A percentile compares a stretch with the other conserved stretches of the same genome.
Conservation (phyloP, 495 filamentous ascomycete species). For the Letharia columbiana region DNA sequence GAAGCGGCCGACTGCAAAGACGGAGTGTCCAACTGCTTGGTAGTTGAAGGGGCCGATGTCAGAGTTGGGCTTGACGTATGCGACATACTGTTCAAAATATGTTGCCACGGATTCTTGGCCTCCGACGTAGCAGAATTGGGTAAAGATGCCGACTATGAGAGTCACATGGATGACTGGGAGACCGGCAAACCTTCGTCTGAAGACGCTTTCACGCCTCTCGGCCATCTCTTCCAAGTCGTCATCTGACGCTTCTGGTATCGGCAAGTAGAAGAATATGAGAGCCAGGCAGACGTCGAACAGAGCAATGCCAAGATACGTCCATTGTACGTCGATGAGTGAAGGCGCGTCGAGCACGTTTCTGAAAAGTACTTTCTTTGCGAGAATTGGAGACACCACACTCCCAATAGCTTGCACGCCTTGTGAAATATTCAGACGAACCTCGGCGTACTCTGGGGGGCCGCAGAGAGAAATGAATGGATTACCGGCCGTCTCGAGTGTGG, state of each 20-base stretch:
- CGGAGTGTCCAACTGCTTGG: conserved; percentile 46
- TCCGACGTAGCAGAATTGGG: conserved; percentile 58
- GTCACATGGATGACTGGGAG: conserved; percentile 50
- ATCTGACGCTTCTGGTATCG: conserved; percentile 59
- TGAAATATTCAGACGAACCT: conserved; percentile 56
- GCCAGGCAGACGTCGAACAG: conserved; percentile 58
- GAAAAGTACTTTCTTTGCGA: conserved; percentile 56
- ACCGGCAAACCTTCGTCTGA: conserved; percentile 38
- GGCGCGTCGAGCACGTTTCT: conserved; percentile 41
- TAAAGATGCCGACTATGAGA: conserved; percentile 46
- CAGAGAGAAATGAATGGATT: conserved; percentile 64
- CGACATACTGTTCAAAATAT: conserved; percentile 38
- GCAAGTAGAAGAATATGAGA: conserved; percentile 55
- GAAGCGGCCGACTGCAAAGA: conserved; percentile 58
- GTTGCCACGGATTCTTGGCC: conserved; percentile 53
- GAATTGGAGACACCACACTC: conserved; percentile 50
- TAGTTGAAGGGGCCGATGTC: conserved; percentile 35
- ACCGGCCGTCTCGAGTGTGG: conserved; percentile 54
- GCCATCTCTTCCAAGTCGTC: conserved; percentile 51
- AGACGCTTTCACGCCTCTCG: conserved; percentile 42
- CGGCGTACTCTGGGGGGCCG: conserved; percentile 56
- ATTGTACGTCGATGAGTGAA: conserved; percentile 57
- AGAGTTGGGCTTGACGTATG: conserved; percentile 27
- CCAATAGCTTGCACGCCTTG: conserved; percentile 64
- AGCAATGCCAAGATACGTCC: conserved; percentile 62